Evolutionary conservation across 2,329 filamentous ascomycete genomes (phyloP).

Genomic region (Diaporthe sp.): DNA sequence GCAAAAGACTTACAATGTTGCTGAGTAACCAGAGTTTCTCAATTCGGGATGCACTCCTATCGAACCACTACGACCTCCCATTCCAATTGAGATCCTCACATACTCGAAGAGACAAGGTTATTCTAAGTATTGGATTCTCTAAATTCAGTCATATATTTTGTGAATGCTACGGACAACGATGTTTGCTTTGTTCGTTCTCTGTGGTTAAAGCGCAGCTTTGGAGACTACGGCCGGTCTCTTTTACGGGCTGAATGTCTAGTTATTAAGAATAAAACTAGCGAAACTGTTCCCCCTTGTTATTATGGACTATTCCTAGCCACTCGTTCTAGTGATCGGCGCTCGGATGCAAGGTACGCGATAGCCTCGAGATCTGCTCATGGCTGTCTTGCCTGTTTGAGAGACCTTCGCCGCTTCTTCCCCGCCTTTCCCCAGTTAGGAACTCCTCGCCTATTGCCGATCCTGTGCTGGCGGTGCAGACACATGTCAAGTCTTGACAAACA

Average conservation of each 20-base stretch:
- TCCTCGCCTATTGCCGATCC: conserved; percentile 9
- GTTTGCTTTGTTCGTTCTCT: accelerated
- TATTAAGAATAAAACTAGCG: background rate
- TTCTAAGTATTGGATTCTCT: background rate
- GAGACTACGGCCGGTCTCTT: background rate
- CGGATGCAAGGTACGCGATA: conserved; percentile 15
- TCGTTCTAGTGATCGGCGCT: background rate
- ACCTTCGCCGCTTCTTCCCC: background rate
- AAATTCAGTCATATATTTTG: background rate
- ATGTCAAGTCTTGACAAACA: background rate
- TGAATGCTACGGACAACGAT: accelerated
- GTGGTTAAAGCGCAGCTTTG: background rate
- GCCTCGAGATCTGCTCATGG: conserved; percentile 7
- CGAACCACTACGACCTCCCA: too few species aligned
- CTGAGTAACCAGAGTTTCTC: too few species aligned
- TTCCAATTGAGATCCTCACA: too few species aligned
- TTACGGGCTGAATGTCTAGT: background rate
- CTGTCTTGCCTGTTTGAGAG: background rate
- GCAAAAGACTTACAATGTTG: background rate
- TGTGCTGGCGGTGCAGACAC: conserved; percentile 1
- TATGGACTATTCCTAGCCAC: background rate
- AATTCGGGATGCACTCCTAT: too few species aligned
- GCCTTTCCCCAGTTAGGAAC: background rate
- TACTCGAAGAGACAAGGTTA: background rate
- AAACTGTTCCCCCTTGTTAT: background rate